phyloP scores from a whole-genome alignment of 305 asterid genomes.

The Solanum hybrid region DNA sequence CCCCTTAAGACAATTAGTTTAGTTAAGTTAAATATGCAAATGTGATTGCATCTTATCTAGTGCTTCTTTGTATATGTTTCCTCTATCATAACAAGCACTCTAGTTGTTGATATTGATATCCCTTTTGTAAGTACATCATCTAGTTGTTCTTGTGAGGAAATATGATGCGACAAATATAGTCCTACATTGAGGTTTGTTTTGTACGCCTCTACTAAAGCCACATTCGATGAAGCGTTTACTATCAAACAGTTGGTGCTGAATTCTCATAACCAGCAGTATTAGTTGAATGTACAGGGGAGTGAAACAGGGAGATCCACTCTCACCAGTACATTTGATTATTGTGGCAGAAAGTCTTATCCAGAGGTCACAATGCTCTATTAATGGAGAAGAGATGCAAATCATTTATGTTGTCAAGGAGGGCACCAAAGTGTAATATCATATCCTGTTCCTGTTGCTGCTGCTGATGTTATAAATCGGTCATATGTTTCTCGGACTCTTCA shows the following conservation, averaged over 20 bases:
- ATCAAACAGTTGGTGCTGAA: background rate
- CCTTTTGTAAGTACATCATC: background rate
- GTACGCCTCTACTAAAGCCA: background rate
- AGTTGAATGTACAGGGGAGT: background rate
- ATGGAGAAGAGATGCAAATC: background rate
- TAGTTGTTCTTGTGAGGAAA: background rate
- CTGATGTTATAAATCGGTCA: background rate
- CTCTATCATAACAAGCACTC: background rate
- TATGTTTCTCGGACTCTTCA: background rate
- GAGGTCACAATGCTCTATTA: background rate
- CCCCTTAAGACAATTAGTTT: background rate
- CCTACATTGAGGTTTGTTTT: background rate
- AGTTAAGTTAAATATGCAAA: background rate
- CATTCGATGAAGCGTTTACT: background rate
- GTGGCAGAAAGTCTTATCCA: background rate
- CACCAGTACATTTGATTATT: background rate
- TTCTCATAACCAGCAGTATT: background rate
- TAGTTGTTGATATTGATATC: background rate
- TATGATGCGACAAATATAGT: background rate
- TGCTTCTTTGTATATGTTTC: background rate
- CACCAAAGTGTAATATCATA: background rate
- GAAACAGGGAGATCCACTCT: background rate
- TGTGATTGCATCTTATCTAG: background rate
- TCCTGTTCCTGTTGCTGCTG: background rate
- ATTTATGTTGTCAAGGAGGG: background rate